These are phyloP conservation scores for Vitis rotundifolia DNA, from an alignment of 164 flowering plant genomes.

Conservation along the genomic window DNA sequence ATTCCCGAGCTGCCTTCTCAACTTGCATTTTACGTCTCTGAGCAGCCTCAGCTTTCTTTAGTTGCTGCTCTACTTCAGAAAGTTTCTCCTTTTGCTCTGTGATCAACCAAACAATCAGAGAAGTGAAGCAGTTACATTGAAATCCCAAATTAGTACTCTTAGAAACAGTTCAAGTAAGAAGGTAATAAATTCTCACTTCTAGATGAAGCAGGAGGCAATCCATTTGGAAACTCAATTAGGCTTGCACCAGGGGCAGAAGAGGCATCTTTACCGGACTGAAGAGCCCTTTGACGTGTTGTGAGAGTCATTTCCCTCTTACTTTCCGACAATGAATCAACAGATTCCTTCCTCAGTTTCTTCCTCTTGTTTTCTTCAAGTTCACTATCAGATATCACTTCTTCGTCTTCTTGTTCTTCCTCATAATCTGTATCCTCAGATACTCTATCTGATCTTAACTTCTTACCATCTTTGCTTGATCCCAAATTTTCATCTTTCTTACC, in stretches of 20 bases:
- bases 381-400: constrained; percentile 49
- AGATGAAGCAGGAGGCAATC: constrained; percentile 81
- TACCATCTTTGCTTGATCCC: constrained; percentile 41
- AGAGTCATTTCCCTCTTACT: constrained; percentile 71
- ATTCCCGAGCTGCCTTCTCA: constrained; percentile 87
- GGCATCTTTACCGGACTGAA: constrained; percentile 73
- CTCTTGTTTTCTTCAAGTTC: constrained; percentile 49
- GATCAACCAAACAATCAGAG: constrained; percentile 8
- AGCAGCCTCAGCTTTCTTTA: constrained; percentile 97
- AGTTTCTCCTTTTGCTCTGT: constrained; percentile 93
- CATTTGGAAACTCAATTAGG: constrained; percentile 86
- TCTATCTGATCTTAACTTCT: constrained; percentile 50
- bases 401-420: constrained; percentile 46
- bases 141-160: background rate
- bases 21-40: constrained; percentile 87
- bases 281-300: constrained; percentile 94
- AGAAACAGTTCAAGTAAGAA: background rate
- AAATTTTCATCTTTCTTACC: constrained; percentile 22
- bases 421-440: constrained; percentile 57
- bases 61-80: constrained; percentile 84
- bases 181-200: constrained; percentile 62
- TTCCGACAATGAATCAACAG: constrained; percentile 49
- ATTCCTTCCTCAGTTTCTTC: constrained; percentile 61
- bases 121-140: constrained; percentile 1
- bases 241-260: constrained; percentile 47